Evolutionary conservation across 805 yeast species (phyloP).

Genomic region (Dipodascopsis tothii): DNA sequence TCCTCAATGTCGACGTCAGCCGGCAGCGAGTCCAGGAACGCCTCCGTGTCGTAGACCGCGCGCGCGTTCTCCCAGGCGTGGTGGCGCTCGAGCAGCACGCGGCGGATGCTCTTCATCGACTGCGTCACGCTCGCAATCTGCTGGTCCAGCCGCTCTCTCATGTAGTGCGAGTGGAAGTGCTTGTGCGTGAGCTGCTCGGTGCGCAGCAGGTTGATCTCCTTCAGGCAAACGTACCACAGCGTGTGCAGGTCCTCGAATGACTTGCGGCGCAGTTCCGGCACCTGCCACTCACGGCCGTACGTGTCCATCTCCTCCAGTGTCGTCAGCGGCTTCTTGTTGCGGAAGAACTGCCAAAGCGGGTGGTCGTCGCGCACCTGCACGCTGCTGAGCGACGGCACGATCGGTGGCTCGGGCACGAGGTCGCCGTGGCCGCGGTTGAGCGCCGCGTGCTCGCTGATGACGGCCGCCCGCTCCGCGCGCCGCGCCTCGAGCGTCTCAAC

Average conservation of each 20-base stretch:
- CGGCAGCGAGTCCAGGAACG: slow-evolving; percentile 18
- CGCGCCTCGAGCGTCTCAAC: not conserved
- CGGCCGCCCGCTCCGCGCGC: not conserved
- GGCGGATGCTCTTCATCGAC: slow-evolving; percentile 65
- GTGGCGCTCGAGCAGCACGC: slow-evolving; percentile 80
- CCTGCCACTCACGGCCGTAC: slow-evolving; percentile 69
- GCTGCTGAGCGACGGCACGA: slow-evolving; percentile 73
- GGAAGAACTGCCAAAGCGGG: slow-evolving; percentile 91
- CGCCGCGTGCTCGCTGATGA: not conserved
- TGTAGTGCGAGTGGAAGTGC: slow-evolving; percentile 25
- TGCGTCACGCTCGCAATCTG: slow-evolving; percentile 21
- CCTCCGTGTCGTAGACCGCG: slow-evolving; percentile 35
- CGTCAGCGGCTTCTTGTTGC: slow-evolving; percentile 48
- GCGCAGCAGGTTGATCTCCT: slow-evolving; percentile 70
- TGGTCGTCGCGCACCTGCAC: slow-evolving; percentile 62
- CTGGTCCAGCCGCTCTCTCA: slow-evolving; percentile 34
- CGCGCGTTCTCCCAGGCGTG: slow-evolving; percentile 58
- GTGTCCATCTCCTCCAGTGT: slow-evolving; percentile 41
- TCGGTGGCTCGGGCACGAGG: slow-evolving; percentile 46
- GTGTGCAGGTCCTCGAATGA: slow-evolving; percentile 86
- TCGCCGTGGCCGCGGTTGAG: slow-evolving; percentile 13
- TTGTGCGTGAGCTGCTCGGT: slow-evolving; percentile 63
- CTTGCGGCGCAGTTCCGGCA: slow-evolving; percentile 83
- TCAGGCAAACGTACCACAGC: slow-evolving; percentile 80
- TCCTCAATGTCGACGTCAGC: not conserved